These are phyloP conservation scores for Daldinia bambusicola DNA, from an alignment of 495 filamentous ascomycete species.

Conservation along the genomic window DNA sequence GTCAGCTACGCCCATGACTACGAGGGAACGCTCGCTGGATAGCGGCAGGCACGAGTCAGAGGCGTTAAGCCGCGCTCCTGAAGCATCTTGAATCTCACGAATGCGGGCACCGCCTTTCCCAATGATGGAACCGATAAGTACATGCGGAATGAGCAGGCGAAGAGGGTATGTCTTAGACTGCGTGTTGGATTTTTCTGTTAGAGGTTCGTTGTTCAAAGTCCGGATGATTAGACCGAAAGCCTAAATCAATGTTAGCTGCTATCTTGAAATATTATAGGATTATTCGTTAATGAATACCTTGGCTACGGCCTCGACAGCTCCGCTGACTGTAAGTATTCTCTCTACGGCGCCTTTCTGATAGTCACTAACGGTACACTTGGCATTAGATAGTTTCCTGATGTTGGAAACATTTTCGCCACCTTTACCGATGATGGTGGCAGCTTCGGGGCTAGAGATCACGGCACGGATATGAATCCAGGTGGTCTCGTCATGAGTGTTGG, in stretches of 20 bases:
- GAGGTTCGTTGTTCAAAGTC: slow-evolving; percentile 94
- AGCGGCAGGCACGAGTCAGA: slow-evolving; percentile 93
- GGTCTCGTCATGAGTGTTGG: slow-evolving; percentile 78
- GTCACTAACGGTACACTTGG: slow-evolving; percentile 98
- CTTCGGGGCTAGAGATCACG: slow-evolving; percentile 95
- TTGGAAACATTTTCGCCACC: slow-evolving; percentile 97
- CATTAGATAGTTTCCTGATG: slow-evolving; percentile 88
- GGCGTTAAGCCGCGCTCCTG: slow-evolving; percentile 94
- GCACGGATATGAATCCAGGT: slow-evolving; percentile 96
- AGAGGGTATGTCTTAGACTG: slow-evolving; percentile 98
- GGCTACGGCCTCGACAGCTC: slow-evolving; percentile 92
- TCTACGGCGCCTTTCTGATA: slow-evolving; percentile 96
- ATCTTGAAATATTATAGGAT: neutral
- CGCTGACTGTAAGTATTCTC: slow-evolving; percentile 95
- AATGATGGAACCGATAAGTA: slow-evolving; percentile 98
- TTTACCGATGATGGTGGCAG: slow-evolving; percentile 97
- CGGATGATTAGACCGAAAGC: slow-evolving; percentile 98
- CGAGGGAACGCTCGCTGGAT: slow-evolving; percentile 95
- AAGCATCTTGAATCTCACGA: slow-evolving; percentile 98
- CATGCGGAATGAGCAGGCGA: slow-evolving; percentile 93
- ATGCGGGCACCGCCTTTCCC: slow-evolving; percentile 95
- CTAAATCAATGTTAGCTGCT: slow-evolving; percentile 57
- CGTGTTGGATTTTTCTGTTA: slow-evolving; percentile 83
- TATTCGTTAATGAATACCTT: slow-evolving; percentile 70
- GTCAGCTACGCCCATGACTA: slow-evolving; percentile 89